Evolutionary conservation across 139 green algal genomes (phyloP), one percentile per base, ranked within the genome.

Genomic region (Chlorella sp.): DNA sequence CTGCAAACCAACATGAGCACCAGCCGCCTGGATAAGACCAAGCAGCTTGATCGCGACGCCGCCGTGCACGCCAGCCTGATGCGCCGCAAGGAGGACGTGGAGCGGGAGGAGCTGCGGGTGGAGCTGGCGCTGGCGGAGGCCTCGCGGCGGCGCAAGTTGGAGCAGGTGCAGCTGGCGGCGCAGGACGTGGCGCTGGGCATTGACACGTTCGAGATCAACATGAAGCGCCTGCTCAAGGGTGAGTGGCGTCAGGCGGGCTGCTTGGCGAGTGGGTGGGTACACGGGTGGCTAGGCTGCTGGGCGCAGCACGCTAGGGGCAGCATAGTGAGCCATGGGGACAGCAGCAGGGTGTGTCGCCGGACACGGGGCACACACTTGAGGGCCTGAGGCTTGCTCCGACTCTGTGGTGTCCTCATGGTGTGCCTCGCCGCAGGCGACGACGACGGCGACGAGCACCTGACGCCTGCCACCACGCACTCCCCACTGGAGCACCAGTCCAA

Each of bases 201-300:
- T 55, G 85, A 89, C 35, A 78, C 72, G 0, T 93, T 93, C 74
- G 89, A 94, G 73, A 84, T 87, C 62, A 93, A 88, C 49, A 86
- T 94, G 73, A 87, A 85, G 75, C 77, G 84, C 4, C 74, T 94
- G 30, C 83, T 80, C 31, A 73, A 70, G 51, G 36, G 64, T 70
- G 61, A 51, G 31, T n/a, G 0, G 35, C 20, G 33, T 4, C 14
- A 31, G 49, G 60, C n/a, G 63, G 49, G 34, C 24, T 31, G 14
- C 10, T 26, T 14, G 66, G 35, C n/a, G 59, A n/a, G n/a, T n/a
- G n/a, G n/a, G n/a, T n/a, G n/a, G n/a, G n/a, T n/a, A n/a, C n/a
- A n/a, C n/a, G n/a, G n/a, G n/a, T n/a, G n/a, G n/a, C n/a, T n/a
- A n/a, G n/a, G n/a, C n/a, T n/a, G n/a, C n/a, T n/a, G n/a, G n/a